Conservation (phyloP, 2,329 filamentous ascomycete genomes). For the Stenocarpella maydis region DNA sequence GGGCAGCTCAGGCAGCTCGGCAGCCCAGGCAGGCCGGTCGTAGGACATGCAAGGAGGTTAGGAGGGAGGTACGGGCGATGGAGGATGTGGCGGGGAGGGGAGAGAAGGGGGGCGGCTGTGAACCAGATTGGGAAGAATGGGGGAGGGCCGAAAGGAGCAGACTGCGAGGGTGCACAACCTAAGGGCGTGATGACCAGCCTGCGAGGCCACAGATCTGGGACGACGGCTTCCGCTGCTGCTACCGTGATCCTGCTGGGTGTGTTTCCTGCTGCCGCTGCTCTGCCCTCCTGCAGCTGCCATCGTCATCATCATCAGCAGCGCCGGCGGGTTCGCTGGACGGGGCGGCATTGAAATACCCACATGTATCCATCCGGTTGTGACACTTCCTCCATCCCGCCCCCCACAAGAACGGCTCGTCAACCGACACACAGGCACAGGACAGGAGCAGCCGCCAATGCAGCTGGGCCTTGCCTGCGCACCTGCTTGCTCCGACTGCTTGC, state of each 20-base stretch:
- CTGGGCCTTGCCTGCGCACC: not conserved
- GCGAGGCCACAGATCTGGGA: slow-evolving; percentile 13
- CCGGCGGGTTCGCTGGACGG: slow-evolving; percentile 3
- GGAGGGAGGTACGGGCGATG: not conserved
- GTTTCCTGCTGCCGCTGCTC: not conserved
- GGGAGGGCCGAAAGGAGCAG: slow-evolving; percentile 12
- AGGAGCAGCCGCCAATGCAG: not conserved
- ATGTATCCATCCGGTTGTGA: slow-evolving; percentile 22
- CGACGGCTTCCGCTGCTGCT: slow-evolving; percentile 3
- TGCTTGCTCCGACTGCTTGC: slow-evolving; percentile 1
- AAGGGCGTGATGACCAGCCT: slow-evolving; percentile 12
- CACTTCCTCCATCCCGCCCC: slow-evolving; percentile 1
- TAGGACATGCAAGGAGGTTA: not conserved
- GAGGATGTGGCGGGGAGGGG: not conserved
- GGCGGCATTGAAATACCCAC: slow-evolving; percentile 17
- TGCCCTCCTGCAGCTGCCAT: not conserved
- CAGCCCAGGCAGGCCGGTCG: too few species aligned
- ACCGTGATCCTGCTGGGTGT: not conserved
- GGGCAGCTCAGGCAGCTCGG: too few species aligned
- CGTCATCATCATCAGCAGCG: slow-evolving; percentile 16
- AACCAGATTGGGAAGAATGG: slow-evolving; percentile 5
- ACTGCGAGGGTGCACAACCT: slow-evolving; percentile 23
- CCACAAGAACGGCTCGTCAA: slow-evolving; percentile 15
- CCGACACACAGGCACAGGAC: not conserved
- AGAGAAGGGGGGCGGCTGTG: not conserved